phyloP scores from a whole-genome alignment of 1,284 basidiomycete species.

The Grifola frondosa region DNA sequence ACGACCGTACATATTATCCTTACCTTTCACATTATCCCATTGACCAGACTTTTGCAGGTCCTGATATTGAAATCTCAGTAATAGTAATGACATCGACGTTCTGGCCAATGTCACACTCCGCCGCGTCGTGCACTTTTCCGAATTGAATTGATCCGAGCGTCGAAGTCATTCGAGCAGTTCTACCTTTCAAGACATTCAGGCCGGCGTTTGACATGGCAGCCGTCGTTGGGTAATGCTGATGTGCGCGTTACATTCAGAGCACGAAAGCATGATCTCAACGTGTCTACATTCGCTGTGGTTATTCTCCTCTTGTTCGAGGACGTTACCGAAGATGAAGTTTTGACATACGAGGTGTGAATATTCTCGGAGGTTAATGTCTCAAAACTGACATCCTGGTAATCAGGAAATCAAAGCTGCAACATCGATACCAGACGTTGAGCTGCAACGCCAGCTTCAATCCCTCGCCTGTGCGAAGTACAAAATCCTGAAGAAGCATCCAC shows the following conservation, averaged over 20 bases:
- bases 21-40: neutral
- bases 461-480: constrained; percentile 98
- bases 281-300: constrained; percentile 88
- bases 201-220: constrained; percentile 91
- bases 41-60: constrained; percentile 44
- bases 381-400: neutral
- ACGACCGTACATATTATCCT: constrained; percentile 44
- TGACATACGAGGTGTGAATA: constrained; percentile 76
- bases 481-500: constrained; percentile 88
- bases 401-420: constrained; percentile 76
- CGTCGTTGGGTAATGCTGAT: constrained; percentile 90
- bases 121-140: constrained; percentile 69
- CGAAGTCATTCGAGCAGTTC: constrained; percentile 84
- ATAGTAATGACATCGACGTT: constrained; percentile 91
- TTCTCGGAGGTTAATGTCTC: neutral
- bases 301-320: constrained; percentile 90
- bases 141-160: constrained; percentile 60
- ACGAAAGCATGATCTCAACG: constrained; percentile 86
- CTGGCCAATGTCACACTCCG: constrained; percentile 80
- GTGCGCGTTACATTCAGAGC: constrained; percentile 82
- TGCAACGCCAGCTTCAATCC: constrained; percentile 91
- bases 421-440: constrained; percentile 72
- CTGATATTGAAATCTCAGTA: constrained; percentile 79
- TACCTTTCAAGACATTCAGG: constrained; percentile 91
- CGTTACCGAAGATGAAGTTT: constrained; percentile 60